These are phyloP conservation scores for Parastagonospora avenae DNA, from an alignment of 2,329 filamentous ascomycete species.

Conservation along the genomic window DNA sequence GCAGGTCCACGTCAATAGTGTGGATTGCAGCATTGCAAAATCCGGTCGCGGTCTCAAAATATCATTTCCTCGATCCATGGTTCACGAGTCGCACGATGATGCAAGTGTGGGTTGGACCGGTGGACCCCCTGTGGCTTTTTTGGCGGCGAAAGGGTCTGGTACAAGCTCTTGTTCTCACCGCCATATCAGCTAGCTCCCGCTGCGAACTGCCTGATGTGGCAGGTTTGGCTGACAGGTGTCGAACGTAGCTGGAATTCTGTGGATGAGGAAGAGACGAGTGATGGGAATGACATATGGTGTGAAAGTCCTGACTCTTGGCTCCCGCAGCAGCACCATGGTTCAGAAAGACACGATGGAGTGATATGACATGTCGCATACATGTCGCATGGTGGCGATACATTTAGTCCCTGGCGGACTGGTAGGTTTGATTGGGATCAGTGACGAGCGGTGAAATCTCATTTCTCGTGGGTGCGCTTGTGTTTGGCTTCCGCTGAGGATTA, in stretches of 20 bases:
- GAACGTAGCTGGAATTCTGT: slow-evolving; percentile 10
- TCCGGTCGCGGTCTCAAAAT: background rate
- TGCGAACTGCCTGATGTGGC: slow-evolving; percentile 4
- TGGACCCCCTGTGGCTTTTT: no score
- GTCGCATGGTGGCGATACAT: no score
- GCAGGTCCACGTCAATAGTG: background rate
- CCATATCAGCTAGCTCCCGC: background rate
- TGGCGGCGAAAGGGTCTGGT: background rate
- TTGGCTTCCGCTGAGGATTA: no score
- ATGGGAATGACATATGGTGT: background rate
- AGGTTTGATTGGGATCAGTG: no score
- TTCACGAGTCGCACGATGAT: background rate
- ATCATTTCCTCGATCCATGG: background rate
- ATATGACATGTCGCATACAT: no score
- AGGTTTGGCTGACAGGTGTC: slow-evolving; percentile 9
- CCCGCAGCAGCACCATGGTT: background rate
- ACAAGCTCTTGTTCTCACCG: background rate
- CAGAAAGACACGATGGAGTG: no score
- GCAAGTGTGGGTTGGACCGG: no score
- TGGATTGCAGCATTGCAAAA: background rate
- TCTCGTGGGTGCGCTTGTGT: no score
- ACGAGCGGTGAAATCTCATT: no score
- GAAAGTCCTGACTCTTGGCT: background rate
- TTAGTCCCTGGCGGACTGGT: no score
- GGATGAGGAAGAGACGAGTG: background rate